These are phyloP conservation scores for Chimonanthus salicifolius DNA, from an alignment of 164 flowering plant species.

Conservation along the genomic window DNA sequence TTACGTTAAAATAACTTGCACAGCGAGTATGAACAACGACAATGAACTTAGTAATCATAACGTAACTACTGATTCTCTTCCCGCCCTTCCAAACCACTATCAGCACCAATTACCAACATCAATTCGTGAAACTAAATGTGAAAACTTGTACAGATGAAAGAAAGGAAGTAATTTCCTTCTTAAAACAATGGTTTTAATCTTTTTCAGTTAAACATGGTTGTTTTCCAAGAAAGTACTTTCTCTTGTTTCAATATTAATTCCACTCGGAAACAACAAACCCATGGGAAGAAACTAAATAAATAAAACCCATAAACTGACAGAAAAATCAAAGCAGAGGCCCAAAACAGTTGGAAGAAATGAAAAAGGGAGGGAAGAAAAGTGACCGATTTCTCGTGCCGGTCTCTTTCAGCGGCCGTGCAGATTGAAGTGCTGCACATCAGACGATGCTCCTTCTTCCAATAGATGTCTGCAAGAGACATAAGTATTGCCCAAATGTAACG, in stretches of 20 bases:
- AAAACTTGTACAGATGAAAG: too few species aligned
- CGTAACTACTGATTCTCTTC: too few species aligned
- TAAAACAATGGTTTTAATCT: background rate
- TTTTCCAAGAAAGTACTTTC: too few species aligned
- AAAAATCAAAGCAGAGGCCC: too few species aligned
- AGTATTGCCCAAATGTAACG: background rate
- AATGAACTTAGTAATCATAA: too few species aligned
- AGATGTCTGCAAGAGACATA: constrained; percentile 48
- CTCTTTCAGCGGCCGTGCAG: constrained; percentile 92
- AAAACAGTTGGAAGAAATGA: background rate
- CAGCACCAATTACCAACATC: too few species aligned
- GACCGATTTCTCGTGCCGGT: constrained; percentile 90
- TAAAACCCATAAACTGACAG: background rate
- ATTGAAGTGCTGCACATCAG: constrained; percentile 67
- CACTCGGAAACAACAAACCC: background rate
- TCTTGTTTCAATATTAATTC: background rate
- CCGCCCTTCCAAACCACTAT: too few species aligned
- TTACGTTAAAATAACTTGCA: too few species aligned
- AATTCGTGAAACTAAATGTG: too few species aligned
- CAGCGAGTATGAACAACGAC: too few species aligned
- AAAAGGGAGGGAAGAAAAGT: constrained; percentile 12
- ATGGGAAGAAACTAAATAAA: too few species aligned
- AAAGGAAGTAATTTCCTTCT: too few species aligned
- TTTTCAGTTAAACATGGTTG: background rate
- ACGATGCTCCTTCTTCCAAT: constrained; percentile 94